These are phyloP conservation scores for Fraxinus platypoda DNA, from an alignment of 305 asterid genomes.

Conservation along the genomic window DNA sequence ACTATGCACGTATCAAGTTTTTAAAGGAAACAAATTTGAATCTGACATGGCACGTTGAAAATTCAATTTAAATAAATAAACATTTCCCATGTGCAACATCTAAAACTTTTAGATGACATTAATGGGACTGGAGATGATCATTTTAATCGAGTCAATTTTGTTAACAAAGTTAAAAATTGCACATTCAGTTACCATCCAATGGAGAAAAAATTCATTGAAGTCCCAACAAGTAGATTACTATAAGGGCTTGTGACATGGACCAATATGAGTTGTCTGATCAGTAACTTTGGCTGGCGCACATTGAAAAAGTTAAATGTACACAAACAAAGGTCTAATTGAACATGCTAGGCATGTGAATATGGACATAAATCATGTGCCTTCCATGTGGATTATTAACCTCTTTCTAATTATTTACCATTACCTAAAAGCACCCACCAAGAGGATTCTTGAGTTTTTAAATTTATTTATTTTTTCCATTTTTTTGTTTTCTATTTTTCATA, in stretches of 20 bases:
- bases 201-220: not conserved
- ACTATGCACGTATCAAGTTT: not conserved
- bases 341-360: conserved; percentile 90
- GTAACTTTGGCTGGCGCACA: conserved; percentile 43
- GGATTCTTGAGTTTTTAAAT: not conserved
- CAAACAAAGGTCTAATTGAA: conserved; percentile 58
- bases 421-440: conserved; percentile 25
- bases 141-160: not conserved
- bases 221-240: conserved; percentile 30
- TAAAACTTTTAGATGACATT: not conserved
- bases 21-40: too few species aligned
- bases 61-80: not conserved
- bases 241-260: conserved; percentile 47
- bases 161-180: not conserved
- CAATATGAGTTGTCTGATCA: conserved; percentile 67
- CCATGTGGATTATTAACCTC: conserved; percentile 28
- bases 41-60: not conserved
- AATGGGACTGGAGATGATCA: not conserved
- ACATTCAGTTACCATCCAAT: not conserved
- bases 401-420: conserved; percentile 28
- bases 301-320: conserved; percentile 57
- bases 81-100: not conserved
- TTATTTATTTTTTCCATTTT: too few species aligned
- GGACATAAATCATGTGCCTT: conserved; percentile 82
- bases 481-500: not conserved